A percentile compares a stretch with the other conserved stretches of the same genome.
phyloP scores from a whole-genome alignment of 345 rosid genomes.

The Mallotus nudiflorus region DNA sequence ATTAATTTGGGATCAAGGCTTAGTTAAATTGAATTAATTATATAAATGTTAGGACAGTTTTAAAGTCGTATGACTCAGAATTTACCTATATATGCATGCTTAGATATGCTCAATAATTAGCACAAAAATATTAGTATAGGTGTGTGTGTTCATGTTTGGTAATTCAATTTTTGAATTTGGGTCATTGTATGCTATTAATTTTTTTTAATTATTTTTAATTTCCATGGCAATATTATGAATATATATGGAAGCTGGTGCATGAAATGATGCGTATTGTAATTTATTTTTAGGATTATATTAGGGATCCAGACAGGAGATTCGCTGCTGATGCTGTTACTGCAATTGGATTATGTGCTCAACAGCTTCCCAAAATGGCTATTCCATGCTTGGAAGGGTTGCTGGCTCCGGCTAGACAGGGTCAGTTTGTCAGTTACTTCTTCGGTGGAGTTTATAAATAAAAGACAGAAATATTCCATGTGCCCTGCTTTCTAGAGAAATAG shows the following conservation, averaged over 20 bases:
- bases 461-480: background rate
- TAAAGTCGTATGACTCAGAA: background rate
- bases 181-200: background rate
- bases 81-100: too few relatives aligned
- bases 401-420: constrained; percentile 65
- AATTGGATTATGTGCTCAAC: constrained; percentile 76
- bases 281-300: constrained; percentile 79
- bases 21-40: background rate
- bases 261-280: constrained; percentile 39
- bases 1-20: too few relatives aligned
- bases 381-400: constrained; percentile 74
- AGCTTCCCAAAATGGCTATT: constrained; percentile 64
- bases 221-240: background rate
- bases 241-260: background rate
- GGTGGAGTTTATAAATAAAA: background rate
- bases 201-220: too few relatives aligned
- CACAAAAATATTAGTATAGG: background rate
- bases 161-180: background rate
- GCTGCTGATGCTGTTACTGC: constrained; percentile 89
- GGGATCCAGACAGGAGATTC: constrained; percentile 87
- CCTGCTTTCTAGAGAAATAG: constrained; percentile 23
- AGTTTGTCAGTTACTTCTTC: constrained; percentile 25
- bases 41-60: background rate
- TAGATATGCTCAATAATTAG: background rate
- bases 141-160: background rate